phyloP scores from a whole-genome alignment of 805 yeast genomes.

The Metschnikowia peoriensis region DNA sequence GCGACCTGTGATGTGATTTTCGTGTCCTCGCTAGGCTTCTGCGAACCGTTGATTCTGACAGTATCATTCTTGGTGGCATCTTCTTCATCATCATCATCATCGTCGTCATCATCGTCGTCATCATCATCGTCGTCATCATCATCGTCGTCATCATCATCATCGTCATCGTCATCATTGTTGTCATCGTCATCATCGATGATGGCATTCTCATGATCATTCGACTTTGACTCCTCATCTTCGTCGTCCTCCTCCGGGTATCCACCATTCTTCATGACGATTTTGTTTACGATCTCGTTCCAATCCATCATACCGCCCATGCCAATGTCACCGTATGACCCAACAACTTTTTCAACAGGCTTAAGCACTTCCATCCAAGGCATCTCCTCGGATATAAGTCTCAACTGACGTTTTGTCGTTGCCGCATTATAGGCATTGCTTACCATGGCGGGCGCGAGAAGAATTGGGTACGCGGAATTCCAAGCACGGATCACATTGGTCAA shows the following conservation, averaged over 20 bases:
- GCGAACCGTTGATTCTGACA: neutral
- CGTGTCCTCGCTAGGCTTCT: neutral
- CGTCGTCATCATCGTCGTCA: slow-evolving; percentile 44
- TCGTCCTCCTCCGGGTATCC: slow-evolving; percentile 51
- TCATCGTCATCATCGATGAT: slow-evolving; percentile 25
- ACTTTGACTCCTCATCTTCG: slow-evolving; percentile 39
- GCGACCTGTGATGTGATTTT: neutral
- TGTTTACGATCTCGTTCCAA: slow-evolving; percentile 90
- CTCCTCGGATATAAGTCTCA: slow-evolving; percentile 73
- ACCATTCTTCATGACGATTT: slow-evolving; percentile 67
- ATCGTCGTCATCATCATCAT: slow-evolving; percentile 35
- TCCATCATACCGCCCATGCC: slow-evolving; percentile 99
- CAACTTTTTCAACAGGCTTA: slow-evolving; percentile 91
- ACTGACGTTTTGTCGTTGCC: slow-evolving; percentile 80
- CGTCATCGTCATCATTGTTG: slow-evolving; percentile 32
- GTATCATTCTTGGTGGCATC: slow-evolving; percentile 10
- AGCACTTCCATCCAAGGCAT: slow-evolving; percentile 96
- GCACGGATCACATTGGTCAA: slow-evolving; percentile 89
- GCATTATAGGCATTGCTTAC: slow-evolving; percentile 88
- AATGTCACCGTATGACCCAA: slow-evolving; percentile 90
- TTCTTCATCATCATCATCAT: slow-evolving; percentile 32
- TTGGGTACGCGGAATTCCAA: slow-evolving; percentile 92
- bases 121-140: slow-evolving; percentile 46
- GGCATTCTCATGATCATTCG: slow-evolving; percentile 35
- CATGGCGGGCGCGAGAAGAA: slow-evolving; percentile 94